A percentile compares a stretch with the other conserved stretches of the same genome.
phyloP scores from a whole-genome alignment of 1,284 basidiomycete species.

The Ganoderma meredithae region DNA sequence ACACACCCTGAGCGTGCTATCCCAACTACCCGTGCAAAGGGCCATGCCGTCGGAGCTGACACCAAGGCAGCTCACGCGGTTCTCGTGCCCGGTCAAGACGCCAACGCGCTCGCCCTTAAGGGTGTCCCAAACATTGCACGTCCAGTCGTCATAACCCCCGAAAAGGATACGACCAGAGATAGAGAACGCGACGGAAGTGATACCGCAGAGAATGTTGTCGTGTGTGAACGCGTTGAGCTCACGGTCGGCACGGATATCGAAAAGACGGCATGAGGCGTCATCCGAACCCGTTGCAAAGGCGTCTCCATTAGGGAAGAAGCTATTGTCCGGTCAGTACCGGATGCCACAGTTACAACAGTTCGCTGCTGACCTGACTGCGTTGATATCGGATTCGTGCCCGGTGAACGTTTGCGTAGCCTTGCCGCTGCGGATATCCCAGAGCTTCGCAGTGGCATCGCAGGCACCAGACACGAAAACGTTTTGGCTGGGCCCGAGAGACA shows the following conservation, averaged over 20 bases:
- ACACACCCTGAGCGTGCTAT: conserved; percentile 92
- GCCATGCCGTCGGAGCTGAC: conserved; percentile 97
- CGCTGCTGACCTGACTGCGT: conserved; percentile 91
- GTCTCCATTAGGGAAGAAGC: conserved; percentile 99
- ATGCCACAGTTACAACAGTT: conserved; percentile 10
- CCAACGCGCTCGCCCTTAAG: conserved; percentile 98
- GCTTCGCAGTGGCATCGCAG: conserved; percentile 96
- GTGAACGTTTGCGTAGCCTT: conserved; percentile 98
- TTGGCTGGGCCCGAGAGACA: conserved; percentile 93
- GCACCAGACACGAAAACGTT: conserved; percentile 98
- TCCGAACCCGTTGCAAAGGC: conserved; percentile 99
- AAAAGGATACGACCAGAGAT: conserved; percentile 97
- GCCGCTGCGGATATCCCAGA: conserved; percentile 98
- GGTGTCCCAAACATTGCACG: conserved; percentile 99
- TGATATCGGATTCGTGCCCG: conserved; percentile 99
- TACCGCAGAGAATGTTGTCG: conserved; percentile 98
- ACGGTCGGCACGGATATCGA: conserved; percentile 97
- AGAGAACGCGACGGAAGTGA: conserved; percentile 98
- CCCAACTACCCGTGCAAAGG: conserved; percentile 98
- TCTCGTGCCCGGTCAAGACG: conserved; percentile 97
- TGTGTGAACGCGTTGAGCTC: conserved; percentile 97
- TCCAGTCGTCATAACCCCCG: conserved; percentile 99
- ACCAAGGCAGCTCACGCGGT: conserved; percentile 95
- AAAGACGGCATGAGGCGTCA: conserved; percentile 97
- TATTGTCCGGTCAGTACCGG: conserved; percentile 42